Percentiles rank a stretch among this genome's conserved stretches.
These are phyloP conservation scores for Vickermania ingenoplastis DNA, from an alignment of 208 protist species.

Conservation along the genomic window DNA sequence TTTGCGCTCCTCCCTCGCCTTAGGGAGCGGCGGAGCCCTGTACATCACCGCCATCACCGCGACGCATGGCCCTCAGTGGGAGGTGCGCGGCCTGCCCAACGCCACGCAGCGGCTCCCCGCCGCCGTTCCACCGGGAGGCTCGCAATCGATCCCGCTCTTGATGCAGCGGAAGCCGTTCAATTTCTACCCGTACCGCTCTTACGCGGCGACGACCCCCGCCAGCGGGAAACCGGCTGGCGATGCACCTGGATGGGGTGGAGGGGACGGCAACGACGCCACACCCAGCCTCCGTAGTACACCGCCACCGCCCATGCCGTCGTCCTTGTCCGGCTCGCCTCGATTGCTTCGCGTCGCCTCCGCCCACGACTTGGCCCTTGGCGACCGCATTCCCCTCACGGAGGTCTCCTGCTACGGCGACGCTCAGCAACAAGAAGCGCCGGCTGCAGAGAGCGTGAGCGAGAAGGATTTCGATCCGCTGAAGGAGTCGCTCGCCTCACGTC, in stretches of 20 bases:
- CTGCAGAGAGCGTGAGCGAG: background rate
- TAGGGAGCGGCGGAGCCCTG: no score
- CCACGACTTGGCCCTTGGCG: no score
- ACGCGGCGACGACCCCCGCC: background rate
- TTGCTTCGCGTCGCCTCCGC: no score
- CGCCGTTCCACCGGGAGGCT: background rate
- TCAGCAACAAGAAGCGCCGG: background rate
- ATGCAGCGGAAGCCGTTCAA: background rate
- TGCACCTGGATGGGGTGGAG: no score
- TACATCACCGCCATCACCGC: background rate
- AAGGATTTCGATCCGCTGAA: background rate
- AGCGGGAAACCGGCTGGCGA: no score
- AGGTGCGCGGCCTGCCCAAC: background rate
- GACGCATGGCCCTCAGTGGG: background rate
- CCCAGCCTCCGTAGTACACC: no score
- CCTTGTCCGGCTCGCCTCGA: no score
- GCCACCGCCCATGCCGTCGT: background rate
- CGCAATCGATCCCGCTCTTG: background rate
- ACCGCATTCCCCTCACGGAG: background rate
- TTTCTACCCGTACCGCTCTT: background rate
- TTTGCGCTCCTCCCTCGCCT: background rate
- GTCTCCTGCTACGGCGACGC: background rate
- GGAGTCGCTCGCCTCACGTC: background rate
- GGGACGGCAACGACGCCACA: no score
- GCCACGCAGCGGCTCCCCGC: background rate